These are phyloP conservation scores for Diatrype stigma DNA, from an alignment of 2,329 filamentous ascomycete genomes.

Conservation along the genomic window DNA sequence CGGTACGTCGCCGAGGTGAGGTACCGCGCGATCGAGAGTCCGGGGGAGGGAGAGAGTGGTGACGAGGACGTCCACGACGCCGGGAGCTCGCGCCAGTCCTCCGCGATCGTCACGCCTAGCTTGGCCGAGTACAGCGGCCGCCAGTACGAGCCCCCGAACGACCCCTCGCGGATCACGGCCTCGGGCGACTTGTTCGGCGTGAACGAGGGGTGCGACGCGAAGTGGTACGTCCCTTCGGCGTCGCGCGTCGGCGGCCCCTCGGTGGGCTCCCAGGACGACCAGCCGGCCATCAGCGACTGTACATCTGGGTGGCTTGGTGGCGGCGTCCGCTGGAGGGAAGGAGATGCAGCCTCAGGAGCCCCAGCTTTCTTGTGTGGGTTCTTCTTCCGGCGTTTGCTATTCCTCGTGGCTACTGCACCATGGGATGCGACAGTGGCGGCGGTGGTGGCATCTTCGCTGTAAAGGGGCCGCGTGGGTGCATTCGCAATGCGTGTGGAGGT, in stretches of 20 bases:
- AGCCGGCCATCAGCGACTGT: slow-evolving; percentile 27
- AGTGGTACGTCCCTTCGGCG: slow-evolving; percentile 39
- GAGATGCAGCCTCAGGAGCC: neutral
- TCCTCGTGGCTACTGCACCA: neutral
- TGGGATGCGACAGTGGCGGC: no score
- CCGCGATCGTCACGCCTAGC: slow-evolving; percentile 36
- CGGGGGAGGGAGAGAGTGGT: no score
- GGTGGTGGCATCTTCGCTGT: slow-evolving; percentile 34
- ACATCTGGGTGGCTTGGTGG: slow-evolving; percentile 10
- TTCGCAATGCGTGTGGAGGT: slow-evolving; percentile 45
- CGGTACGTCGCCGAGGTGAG: slow-evolving; percentile 39
- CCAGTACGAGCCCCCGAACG: slow-evolving; percentile 50
- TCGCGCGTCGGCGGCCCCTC: slow-evolving; percentile 38
- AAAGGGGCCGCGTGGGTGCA: slow-evolving; percentile 26
- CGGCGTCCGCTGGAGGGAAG: neutral
- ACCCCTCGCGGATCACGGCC: slow-evolving; percentile 47
- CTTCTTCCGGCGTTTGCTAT: slow-evolving; percentile 1
- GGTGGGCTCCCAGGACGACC: slow-evolving; percentile 39
- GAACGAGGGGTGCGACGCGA: slow-evolving; percentile 39
- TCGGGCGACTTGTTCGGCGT: slow-evolving; percentile 50
- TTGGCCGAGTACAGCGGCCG: slow-evolving; percentile 41
- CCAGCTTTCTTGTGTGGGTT: neutral
- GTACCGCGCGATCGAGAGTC: slow-evolving; percentile 33
- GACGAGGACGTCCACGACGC: slow-evolving; percentile 41
- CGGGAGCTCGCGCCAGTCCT: slow-evolving; percentile 45